Evolutionary conservation across 148 eudicot genomes (phyloP).

Genomic region (Persicaria tinctoria): DNA sequence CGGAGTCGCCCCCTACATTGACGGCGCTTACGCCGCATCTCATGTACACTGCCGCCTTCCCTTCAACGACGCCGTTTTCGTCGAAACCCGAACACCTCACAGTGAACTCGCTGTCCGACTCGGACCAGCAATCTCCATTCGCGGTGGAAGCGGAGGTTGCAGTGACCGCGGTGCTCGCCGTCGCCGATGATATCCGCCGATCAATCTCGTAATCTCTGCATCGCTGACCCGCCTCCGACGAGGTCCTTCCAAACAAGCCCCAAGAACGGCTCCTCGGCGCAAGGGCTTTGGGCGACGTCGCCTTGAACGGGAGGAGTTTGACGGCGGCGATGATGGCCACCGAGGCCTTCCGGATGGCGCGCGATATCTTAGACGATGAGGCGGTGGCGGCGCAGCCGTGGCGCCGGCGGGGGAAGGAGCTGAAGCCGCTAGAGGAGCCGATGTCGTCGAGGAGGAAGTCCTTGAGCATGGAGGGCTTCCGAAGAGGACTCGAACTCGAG

Average conservation of each 20-base stretch:
- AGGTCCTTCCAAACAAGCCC: neutral
- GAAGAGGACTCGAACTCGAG: neutral
- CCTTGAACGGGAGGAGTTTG: neutral
- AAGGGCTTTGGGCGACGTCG: neutral
- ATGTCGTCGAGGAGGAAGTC: constrained; percentile 12
- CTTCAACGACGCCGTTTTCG: constrained; percentile 6
- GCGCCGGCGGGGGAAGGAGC: constrained; percentile 2
- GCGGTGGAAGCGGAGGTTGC: neutral
- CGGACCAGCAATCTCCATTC: constrained; percentile 13
- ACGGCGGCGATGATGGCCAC: constrained; percentile 6
- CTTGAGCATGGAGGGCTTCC: constrained; percentile 2
- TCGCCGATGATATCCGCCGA: constrained; percentile 4
- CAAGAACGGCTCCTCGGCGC: neutral
- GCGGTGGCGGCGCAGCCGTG: neutral
- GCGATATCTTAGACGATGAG: constrained; percentile 2
- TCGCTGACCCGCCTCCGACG: neutral
- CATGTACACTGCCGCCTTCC: neutral
- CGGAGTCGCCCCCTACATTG: neutral
- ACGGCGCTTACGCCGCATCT: neutral
- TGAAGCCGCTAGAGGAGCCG: constrained; percentile 10
- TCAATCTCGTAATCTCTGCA: constrained; percentile 3
- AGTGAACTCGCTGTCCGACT: constrained; percentile 12
- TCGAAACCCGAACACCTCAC: neutral
- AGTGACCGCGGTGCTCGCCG: neutral
- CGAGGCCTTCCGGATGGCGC: constrained; percentile 7